Base-by-base conservation (phyloP, 164 flowering plant genomes). In the Magnolia kwangsiensis region DNA sequence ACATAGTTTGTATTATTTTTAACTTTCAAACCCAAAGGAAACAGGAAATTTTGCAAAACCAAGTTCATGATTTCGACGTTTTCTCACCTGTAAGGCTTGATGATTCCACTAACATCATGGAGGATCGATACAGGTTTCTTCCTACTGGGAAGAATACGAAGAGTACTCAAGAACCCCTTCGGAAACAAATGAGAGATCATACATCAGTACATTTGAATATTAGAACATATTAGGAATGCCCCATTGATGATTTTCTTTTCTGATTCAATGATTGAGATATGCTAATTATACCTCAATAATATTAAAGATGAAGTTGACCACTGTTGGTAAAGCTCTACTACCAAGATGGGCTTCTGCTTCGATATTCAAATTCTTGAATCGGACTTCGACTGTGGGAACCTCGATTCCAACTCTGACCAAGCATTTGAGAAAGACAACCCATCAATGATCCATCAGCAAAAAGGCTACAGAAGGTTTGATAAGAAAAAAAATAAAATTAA, bases 331-430 rank as follows among this genome's bases (percentile, higher is more conserved):
- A 51, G 94, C 94, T 79, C 98, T 86, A n/a, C 45, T 80, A 1
- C 97, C 98, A 1, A 91, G 68, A 29, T 84, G 74, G 74, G 91
- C 90, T 70, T 92, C 86, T 0, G 95, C 98, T 80, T 89, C 95
- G 1, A 94, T 73, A 1, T 83, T 89, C 72, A 94, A 82, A 76
- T 89, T 80, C 83, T 92, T 84, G 75, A 86, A 95, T 78, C 97
- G 81, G 10, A 93, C 97, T 83, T 95, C 97, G 1, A 95, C 88
- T 3, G 93, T 87, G 14, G 97, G 97, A 61, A 93, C 90, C 29
- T 75, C 67, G 10, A 95, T 90, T 50, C 97, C 97, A 58, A 91
- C 98, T 83, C 98, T 93, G 87, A 63, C 72, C 50, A 6, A 76
- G 19, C 8, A 64, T 55, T 21, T 21, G 68, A 23, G 37, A 66